phyloP scores from a whole-genome alignment of 176 grass and related monocot genomes.

The Metroxylon sagu region DNA sequence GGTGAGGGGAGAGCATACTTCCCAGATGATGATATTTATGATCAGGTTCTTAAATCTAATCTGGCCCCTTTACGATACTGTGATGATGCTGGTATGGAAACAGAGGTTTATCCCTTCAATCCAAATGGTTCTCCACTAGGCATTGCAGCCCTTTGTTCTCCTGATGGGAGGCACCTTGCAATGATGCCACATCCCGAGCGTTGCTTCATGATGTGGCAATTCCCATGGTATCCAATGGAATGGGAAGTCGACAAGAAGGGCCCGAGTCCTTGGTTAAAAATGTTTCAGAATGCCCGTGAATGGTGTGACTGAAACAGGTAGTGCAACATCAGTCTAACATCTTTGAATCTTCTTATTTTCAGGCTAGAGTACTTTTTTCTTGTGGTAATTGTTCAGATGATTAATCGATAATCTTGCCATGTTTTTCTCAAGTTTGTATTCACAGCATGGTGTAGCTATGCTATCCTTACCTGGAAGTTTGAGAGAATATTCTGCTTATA shows the following conservation, averaged over 20 bases:
- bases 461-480: too few relatives aligned
- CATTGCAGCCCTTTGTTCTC: slow-evolving; percentile 79
- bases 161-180: slow-evolving; percentile 79
- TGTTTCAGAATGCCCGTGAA: slow-evolving; percentile 95
- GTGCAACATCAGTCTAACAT: too few relatives aligned
- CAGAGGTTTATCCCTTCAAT: slow-evolving; percentile 81
- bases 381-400: too few relatives aligned
- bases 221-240: slow-evolving; percentile 84
- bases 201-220: slow-evolving; percentile 99
- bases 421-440: too few relatives aligned
- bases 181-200: slow-evolving; percentile 98
- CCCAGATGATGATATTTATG: slow-evolving; percentile 48
- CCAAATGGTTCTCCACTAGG: slow-evolving; percentile 89
- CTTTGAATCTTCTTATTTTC: too few relatives aligned
- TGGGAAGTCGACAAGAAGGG: slow-evolving; percentile 68
- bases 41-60: slow-evolving; percentile 44
- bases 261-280: slow-evolving; percentile 71
- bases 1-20: slow-evolving; percentile 86
- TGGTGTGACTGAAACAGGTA: slow-evolving; percentile 61
- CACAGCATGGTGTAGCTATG: too few relatives aligned
- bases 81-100: slow-evolving; percentile 56
- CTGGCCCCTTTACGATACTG: slow-evolving; percentile 72
- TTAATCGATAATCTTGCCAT: too few relatives aligned
- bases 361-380: too few relatives aligned
- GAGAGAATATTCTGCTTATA: too few relatives aligned